Evolutionary conservation across 2,329 filamentous ascomycete genomes (phyloP).

Genomic region (Aspergillus awamori): DNA sequence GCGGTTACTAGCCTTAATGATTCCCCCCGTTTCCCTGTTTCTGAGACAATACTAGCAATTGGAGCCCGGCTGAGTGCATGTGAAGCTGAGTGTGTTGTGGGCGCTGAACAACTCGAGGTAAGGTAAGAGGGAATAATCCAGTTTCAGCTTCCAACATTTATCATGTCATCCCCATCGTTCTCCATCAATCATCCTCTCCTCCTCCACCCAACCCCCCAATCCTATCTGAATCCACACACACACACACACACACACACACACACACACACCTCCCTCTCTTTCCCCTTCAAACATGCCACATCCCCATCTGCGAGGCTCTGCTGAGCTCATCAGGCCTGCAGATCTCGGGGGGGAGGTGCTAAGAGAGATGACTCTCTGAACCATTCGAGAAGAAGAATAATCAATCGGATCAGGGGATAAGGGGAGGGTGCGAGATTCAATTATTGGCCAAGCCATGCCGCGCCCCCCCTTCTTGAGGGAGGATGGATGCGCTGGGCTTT

Average conservation of each 20-base stretch:
- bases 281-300: constrained; percentile 7
- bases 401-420: not conserved
- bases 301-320: constrained; percentile 7
- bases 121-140: not conserved
- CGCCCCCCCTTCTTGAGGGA: not conserved
- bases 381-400: not conserved
- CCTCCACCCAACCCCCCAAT: constrained; percentile 5
- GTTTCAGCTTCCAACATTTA: constrained; percentile 10
- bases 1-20: not conserved
- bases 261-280: no score
- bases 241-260: no score
- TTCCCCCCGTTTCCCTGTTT: not conserved
- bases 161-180: not conserved
- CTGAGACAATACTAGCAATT: no score
- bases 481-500: not conserved
- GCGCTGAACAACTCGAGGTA: not conserved
- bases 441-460: constrained; percentile 5
- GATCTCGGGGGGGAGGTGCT: not conserved
- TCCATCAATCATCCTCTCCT: not conserved
- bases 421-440: not conserved
- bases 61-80: not conserved
- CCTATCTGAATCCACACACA: not conserved
- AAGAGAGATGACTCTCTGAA: not conserved
- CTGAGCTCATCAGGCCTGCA: not conserved
- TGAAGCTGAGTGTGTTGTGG: not conserved